A percentile compares a stretch with the other conserved stretches of the same genome.
These are phyloP conservation scores for Magnusiomyces clavatus DNA, from an alignment of 1,139 yeast species.

Conservation along the genomic window DNA sequence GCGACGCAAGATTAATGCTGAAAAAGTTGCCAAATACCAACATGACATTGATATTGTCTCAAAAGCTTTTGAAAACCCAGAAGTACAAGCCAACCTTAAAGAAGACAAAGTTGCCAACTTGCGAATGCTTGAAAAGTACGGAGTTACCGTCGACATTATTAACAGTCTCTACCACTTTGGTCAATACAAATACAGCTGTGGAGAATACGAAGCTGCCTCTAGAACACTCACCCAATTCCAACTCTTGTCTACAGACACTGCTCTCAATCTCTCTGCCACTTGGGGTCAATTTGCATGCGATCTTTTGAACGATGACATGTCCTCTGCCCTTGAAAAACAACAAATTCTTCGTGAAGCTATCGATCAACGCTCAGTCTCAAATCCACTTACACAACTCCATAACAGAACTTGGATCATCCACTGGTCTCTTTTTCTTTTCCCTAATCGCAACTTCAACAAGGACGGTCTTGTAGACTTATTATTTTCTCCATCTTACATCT, in stretches of 20 bases:
- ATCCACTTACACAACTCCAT: conserved; percentile 50
- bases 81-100: conserved; percentile 40
- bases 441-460: conserved; percentile 41
- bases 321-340: conserved; percentile 44
- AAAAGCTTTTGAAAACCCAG: conserved; percentile 41
- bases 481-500: conserved; percentile 49
- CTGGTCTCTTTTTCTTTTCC: conserved; percentile 56
- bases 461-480: conserved; percentile 48
- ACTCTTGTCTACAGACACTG: conserved; percentile 44
- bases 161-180: conserved; percentile 48
- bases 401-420: conserved; percentile 59
- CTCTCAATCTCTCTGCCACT: conserved; percentile 47
- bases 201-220: conserved; percentile 50
- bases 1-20: conserved; percentile 35
- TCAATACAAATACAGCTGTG: conserved; percentile 52
- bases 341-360: conserved; percentile 47
- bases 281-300: conserved; percentile 58
- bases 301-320: conserved; percentile 45
- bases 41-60: conserved; percentile 40
- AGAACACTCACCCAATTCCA: conserved; percentile 50
- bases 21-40: conserved; percentile 31
- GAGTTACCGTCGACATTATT: conserved; percentile 43
- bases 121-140: conserved; percentile 37
- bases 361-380: conserved; percentile 45
- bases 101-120: conserved; percentile 48